These are phyloP conservation scores for Cutaneotrichosporon spelunceum DNA, from an alignment of 1,284 basidiomycete genomes.

Conservation along the genomic window DNA sequence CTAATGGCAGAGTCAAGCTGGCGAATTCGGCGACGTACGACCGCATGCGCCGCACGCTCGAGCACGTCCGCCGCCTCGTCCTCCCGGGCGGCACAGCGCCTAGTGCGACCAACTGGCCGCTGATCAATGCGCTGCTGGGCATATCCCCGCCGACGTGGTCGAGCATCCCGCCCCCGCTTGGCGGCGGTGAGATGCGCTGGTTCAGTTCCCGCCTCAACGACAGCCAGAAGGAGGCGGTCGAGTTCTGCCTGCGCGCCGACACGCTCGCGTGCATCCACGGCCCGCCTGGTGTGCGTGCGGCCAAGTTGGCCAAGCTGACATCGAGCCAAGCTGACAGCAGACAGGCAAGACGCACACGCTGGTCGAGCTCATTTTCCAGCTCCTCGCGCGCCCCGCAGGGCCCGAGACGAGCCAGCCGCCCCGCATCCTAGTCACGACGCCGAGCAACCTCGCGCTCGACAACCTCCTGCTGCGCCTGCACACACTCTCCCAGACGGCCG, in stretches of 20 bases:
- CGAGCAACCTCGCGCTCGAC: constrained; percentile 57
- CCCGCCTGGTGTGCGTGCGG: constrained; percentile 74
- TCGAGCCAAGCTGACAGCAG: constrained; percentile 10
- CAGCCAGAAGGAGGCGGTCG: constrained; percentile 73
- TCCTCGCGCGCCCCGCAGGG: constrained; percentile 55
- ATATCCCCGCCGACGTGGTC: constrained; percentile 49
- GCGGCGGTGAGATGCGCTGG: constrained; percentile 56
- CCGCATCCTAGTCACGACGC: constrained; percentile 56
- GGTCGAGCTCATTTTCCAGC: constrained; percentile 82
- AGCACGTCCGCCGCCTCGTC: constrained; percentile 59
- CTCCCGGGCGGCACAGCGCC: constrained; percentile 21
- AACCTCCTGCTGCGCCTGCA: constrained; percentile 79
- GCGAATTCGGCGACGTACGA: constrained; percentile 91
- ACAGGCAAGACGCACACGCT: constrained; percentile 92
- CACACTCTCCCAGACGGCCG: constrained; percentile 24
- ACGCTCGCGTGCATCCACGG: constrained; percentile 94
- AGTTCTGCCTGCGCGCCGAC: constrained; percentile 49
- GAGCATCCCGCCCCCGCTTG: constrained; percentile 6
- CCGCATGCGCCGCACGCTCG: constrained; percentile 77
- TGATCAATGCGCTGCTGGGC: constrained; percentile 67
- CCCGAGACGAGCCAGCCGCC: constrained; percentile 45
- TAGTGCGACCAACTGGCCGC: constrained; percentile 33
- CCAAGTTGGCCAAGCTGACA: background rate
- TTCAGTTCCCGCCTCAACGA: constrained; percentile 74
- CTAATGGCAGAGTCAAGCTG: constrained; percentile 64